Conservation (phyloP, 495 filamentous ascomycete genomes). For the Lophium mytilinum region DNA sequence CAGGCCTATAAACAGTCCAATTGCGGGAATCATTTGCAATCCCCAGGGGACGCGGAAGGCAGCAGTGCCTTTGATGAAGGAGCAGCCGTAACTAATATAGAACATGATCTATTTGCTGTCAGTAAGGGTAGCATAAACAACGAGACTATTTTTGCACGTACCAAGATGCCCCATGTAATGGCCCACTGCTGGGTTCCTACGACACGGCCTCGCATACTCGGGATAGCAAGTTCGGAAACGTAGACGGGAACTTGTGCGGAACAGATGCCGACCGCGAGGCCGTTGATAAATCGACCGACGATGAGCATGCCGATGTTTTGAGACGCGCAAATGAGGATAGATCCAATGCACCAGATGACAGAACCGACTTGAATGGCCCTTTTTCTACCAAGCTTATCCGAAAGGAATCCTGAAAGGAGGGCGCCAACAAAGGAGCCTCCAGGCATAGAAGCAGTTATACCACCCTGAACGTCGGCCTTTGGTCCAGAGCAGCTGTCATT, state of each 20-base stretch:
- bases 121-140: too few relatives aligned
- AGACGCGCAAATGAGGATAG: constrained; percentile 58
- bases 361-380: constrained; percentile 55
- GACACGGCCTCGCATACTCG: constrained; percentile 60
- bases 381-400: constrained; percentile 62
- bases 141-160: too few relatives aligned
- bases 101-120: constrained; percentile 53
- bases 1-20: constrained; percentile 55
- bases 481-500: constrained; percentile 28
- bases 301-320: constrained; percentile 69
- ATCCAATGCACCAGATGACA: constrained; percentile 64
- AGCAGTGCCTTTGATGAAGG: constrained; percentile 50
- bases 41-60: constrained; percentile 72
- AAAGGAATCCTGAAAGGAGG: constrained; percentile 55
- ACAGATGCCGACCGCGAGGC: constrained; percentile 65
- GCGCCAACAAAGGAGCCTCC: constrained; percentile 70
- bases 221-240: constrained; percentile 63
- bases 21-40: constrained; percentile 63
- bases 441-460: constrained; percentile 54
- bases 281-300: constrained; percentile 70
- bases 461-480: constrained; percentile 28
- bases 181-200: constrained; percentile 73
- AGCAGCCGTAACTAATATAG: constrained; percentile 68
- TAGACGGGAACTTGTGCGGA: constrained; percentile 76
- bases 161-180: constrained; percentile 62